Evolutionary conservation across 1,139 yeast species (phyloP).

Genomic region (Diutina mesorugosa): DNA sequence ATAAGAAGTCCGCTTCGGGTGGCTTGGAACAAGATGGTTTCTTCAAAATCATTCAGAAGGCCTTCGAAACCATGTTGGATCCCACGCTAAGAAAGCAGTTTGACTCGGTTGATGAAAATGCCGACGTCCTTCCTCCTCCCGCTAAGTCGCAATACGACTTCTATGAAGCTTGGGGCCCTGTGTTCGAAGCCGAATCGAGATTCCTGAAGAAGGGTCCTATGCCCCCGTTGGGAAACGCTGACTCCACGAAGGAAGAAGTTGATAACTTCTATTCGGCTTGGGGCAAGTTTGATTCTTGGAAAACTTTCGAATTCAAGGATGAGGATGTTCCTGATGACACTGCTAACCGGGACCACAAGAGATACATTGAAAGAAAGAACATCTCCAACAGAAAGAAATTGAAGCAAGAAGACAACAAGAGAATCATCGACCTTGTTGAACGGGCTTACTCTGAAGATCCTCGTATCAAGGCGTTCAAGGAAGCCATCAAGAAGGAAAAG

Average conservation of each 20-base stretch:
- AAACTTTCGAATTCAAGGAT: slow-evolving; percentile 93
- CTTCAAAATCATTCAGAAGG: slow-evolving; percentile 95
- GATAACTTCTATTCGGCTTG: slow-evolving; percentile 84
- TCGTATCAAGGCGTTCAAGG: slow-evolving; percentile 86
- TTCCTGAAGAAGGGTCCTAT: slow-evolving; percentile 87
- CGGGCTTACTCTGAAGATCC: slow-evolving; percentile 88
- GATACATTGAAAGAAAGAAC: slow-evolving; percentile 96
- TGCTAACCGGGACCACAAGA: slow-evolving; percentile 97
- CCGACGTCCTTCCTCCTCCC: slow-evolving; percentile 73
- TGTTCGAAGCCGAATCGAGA: slow-evolving; percentile 80
- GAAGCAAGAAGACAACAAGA: slow-evolving; percentile 94
- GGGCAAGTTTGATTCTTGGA: slow-evolving; percentile 97
- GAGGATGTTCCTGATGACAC: slow-evolving; percentile 99
- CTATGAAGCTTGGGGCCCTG: slow-evolving; percentile 87
- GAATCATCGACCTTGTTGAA: slow-evolving; percentile 77
- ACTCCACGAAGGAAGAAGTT: slow-evolving; percentile 67
- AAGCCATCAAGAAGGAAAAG: slow-evolving; percentile 88
- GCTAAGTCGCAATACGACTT: slow-evolving; percentile 59
- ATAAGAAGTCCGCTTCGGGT: slow-evolving; percentile 83
- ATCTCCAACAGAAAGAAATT: slow-evolving; percentile 92
- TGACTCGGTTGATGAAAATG: slow-evolving; percentile 88
- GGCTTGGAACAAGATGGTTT: slow-evolving; percentile 91
- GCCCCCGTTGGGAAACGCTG: slow-evolving; percentile 62
- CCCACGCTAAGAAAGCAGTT: slow-evolving; percentile 79
- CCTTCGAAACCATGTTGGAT: slow-evolving; percentile 82